Conservation (phyloP, 805 yeast genomes). For the Pichia thaimueangensis region DNA sequence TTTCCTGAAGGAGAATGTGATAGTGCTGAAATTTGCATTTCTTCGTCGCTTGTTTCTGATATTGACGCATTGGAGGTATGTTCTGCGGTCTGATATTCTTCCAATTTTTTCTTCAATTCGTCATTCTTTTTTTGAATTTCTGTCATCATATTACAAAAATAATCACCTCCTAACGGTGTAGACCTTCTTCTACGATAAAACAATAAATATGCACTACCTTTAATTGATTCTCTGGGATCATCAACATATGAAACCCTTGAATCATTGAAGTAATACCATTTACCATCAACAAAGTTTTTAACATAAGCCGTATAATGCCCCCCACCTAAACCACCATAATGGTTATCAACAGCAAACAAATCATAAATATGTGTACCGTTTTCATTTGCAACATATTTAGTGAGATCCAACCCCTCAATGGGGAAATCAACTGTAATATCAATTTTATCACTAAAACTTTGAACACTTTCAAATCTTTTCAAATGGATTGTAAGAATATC, state of each 20-base stretch:
- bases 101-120: conserved; percentile 7
- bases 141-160: conserved; percentile 34
- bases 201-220: conserved; percentile 79
- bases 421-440: conserved; percentile 84
- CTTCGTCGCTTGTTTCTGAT: conserved; percentile 5
- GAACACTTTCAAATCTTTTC: conserved; percentile 80
- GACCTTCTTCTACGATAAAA: conserved; percentile 62
- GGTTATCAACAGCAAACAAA: conserved; percentile 89
- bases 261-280: conserved; percentile 91
- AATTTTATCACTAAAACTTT: conserved; percentile 85
- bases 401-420: conserved; percentile 69
- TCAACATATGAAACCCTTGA: conserved; percentile 56
- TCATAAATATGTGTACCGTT: conserved; percentile 56
- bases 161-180: conserved; percentile 42
- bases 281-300: conserved; percentile 64
- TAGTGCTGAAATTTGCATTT: not conserved
- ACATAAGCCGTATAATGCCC: conserved; percentile 95
- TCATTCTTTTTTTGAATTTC: conserved; percentile 29
- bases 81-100: conserved; percentile 5
- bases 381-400: conserved; percentile 44
- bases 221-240: conserved; percentile 53
- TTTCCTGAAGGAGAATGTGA: not conserved
- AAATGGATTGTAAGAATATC: conserved; percentile 85
- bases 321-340: conserved; percentile 93
- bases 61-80: not conserved